These are phyloP conservation scores for Mortierella sp. DNA, from an alignment of 371 early-diverging fungal genomes.

Conservation along the genomic window DNA sequence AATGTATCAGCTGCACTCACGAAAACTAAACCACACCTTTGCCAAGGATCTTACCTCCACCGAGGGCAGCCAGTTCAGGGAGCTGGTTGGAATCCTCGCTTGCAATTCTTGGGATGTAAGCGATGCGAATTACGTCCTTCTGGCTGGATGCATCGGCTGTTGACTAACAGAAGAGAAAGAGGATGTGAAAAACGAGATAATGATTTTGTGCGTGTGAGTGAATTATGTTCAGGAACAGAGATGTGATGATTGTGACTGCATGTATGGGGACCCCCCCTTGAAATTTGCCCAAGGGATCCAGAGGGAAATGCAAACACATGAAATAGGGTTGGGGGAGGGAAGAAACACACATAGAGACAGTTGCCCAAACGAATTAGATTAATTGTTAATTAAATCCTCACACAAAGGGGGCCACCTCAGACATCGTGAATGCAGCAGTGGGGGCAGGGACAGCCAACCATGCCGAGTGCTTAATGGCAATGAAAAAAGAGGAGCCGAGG, in stretches of 20 bases:
- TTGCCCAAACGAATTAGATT: not conserved
- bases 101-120: constrained; percentile 25
- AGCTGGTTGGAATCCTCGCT: constrained; percentile 11
- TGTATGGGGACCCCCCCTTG: too few species aligned
- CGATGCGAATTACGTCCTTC: constrained; percentile 34
- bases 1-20: not conserved
- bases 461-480: not conserved
- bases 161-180: not conserved
- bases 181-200: not conserved
- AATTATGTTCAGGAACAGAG: not conserved
- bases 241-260: not conserved
- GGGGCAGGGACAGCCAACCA: not conserved
- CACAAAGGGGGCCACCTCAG: not conserved
- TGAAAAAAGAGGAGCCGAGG: not conserved
- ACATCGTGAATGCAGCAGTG: too few species aligned
- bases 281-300: not conserved
- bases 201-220: not conserved
- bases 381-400: constrained; percentile 3
- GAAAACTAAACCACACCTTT: not conserved
- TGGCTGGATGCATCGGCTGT: not conserved
- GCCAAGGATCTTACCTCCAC: constrained; percentile 17
- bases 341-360: not conserved
- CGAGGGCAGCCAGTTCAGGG: constrained; percentile 17
- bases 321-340: not conserved
- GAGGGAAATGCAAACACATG: not conserved